Percentiles rank a stretch among this genome's conserved stretches.
Conservation (phyloP, 106 monocot species). For the Acorus calamus region DNA sequence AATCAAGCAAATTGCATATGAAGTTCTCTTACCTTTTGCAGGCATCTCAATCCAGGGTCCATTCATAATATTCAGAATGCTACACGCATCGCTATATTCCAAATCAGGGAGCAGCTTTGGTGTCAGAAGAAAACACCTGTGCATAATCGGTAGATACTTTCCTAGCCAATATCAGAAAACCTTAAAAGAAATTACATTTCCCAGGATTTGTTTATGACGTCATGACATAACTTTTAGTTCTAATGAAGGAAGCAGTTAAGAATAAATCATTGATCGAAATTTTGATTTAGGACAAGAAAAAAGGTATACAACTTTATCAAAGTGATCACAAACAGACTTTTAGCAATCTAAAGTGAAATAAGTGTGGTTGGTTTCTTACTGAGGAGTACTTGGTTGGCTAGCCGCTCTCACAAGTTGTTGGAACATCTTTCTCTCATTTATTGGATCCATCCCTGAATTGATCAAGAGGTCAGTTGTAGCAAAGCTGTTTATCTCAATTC, state of each 20-base stretch:
- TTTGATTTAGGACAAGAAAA: too few species aligned
- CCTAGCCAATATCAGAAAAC: too few species aligned
- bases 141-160: too few species aligned
- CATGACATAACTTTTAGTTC: too few species aligned
- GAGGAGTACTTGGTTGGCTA: constrained; percentile 81
- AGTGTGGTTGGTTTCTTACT: constrained; percentile 32
- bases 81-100: constrained; percentile 93
- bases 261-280: neutral
- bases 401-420: constrained; percentile 98
- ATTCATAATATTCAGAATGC: constrained; percentile 97
- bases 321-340: too few species aligned
- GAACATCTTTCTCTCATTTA: constrained; percentile 99
- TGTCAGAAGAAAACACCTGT: constrained; percentile 88
- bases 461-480: neutral
- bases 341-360: neutral
- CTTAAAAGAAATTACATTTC: too few species aligned
- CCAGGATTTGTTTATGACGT: too few species aligned
- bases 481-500: neutral
- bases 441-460: constrained; percentile 83
- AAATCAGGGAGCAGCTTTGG: constrained; percentile 92
- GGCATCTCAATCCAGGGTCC: constrained; percentile 90
- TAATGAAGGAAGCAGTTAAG: too few species aligned
- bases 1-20: too few species aligned
- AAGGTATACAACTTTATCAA: too few species aligned
- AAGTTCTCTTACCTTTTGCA: constrained; percentile 50